Evolutionary conservation across 495 filamentous ascomycete genomes (phyloP).

Genomic region (Bathelium albidoporum): DNA sequence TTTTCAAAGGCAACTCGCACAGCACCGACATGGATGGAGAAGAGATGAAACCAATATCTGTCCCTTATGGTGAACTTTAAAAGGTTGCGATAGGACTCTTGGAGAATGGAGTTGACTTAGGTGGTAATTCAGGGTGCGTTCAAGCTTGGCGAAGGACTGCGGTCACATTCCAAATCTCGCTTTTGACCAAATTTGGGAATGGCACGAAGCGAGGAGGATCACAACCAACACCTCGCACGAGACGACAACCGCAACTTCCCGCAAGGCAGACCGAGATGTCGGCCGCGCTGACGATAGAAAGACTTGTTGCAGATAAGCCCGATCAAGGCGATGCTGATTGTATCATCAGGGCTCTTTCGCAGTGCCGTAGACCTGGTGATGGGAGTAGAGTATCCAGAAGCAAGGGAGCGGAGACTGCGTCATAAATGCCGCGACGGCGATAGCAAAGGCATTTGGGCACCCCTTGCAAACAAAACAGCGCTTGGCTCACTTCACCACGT

Average conservation of each 20-base stretch:
- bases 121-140: not conserved
- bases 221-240: not conserved
- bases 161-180: no score
- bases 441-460: not conserved
- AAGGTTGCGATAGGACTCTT: not conserved
- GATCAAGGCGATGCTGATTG: not conserved
- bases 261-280: not conserved
- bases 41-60: not conserved
- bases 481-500: not conserved
- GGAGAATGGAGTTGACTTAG: no score
- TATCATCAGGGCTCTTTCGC: not conserved
- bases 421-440: not conserved
- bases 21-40: not conserved
- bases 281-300: not conserved
- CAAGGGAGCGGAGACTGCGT: not conserved
- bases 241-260: not conserved
- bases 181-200: no score
- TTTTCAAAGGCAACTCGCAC: not conserved
- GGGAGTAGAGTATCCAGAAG: not conserved
- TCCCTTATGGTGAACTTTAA: not conserved
- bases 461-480: not conserved
- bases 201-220: not conserved
- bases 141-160: no score
- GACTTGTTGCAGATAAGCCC: not conserved
- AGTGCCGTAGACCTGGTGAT: not conserved